phyloP scores from a whole-genome alignment of 2,329 filamentous ascomycete genomes.

The Curvularia hawaiiensis region DNA sequence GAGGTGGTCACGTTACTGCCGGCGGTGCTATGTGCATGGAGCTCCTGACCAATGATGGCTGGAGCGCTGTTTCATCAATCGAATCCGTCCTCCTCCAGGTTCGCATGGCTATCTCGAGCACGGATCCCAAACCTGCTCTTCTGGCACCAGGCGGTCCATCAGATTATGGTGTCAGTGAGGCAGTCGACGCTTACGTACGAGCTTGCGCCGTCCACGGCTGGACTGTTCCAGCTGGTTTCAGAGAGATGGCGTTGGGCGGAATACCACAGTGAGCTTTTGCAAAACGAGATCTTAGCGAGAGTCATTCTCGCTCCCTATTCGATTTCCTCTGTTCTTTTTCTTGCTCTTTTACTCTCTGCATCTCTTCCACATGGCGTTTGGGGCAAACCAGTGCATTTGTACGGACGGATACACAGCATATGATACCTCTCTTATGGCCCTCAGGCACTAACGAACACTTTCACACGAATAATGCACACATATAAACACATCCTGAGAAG shows the following conservation, averaged over 20 bases:
- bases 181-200: constrained; percentile 73
- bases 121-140: constrained; percentile 74
- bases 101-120: constrained; percentile 72
- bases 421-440: constrained; percentile 6
- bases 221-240: constrained; percentile 69
- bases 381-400: background rate
- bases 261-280: too few species aligned
- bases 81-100: constrained; percentile 84
- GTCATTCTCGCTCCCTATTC: background rate
- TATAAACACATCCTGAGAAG: too few species aligned
- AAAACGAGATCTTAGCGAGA: too few species aligned
- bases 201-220: constrained; percentile 74
- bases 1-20: constrained; percentile 83
- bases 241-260: constrained; percentile 50
- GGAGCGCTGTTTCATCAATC: constrained; percentile 74
- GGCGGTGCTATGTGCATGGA: constrained; percentile 86
- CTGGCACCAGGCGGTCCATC: constrained; percentile 51
- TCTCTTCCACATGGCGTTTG: background rate
- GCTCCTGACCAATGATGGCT: constrained; percentile 81
- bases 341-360: too few species aligned
- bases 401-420: constrained; percentile 2
- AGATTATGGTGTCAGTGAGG: constrained; percentile 73
- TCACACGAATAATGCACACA: too few species aligned
- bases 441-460: too few species aligned
- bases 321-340: background rate